Percentiles rank a stretch among this genome's conserved stretches.
Conservation (phyloP, 2,329 filamentous ascomycete genomes). For the Leptographium wingfieldii region DNA sequence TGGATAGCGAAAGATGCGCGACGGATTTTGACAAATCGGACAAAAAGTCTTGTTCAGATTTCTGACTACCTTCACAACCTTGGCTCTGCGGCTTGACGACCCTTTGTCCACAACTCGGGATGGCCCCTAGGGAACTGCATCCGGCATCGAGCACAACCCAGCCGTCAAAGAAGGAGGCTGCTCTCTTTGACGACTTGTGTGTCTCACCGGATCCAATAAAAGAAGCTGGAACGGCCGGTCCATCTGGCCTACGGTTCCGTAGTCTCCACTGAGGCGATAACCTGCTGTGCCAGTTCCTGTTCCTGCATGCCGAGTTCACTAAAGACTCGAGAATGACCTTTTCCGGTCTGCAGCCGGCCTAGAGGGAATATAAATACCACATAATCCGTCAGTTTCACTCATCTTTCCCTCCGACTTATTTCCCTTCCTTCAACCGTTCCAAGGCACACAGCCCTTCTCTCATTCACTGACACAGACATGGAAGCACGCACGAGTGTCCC, state of each 20-base stretch:
- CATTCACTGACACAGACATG: not conserved
- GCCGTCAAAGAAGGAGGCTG: not conserved
- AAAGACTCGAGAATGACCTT: not conserved
- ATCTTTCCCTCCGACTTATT: not conserved
- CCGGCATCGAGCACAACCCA: not conserved
- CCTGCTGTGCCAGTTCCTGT: not conserved
- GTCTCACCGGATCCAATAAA: not conserved
- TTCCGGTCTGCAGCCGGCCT: not conserved
- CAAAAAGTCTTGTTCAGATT: too few relatives aligned
- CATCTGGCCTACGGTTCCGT: not conserved
- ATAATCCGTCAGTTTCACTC: not conserved
- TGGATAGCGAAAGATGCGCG: too few relatives aligned
- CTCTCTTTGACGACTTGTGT: not conserved
- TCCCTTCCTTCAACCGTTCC: not conserved
- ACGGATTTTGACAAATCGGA: too few relatives aligned
- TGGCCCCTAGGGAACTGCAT: not conserved
- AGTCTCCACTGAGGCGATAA: not conserved
- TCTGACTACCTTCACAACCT: too few relatives aligned
- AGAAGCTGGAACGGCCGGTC: not conserved
- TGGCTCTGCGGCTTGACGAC: not conserved
- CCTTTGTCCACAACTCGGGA: not conserved
- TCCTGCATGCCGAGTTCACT: not conserved
- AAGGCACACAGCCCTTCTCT: not conserved
- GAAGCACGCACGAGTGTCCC: not conserved
- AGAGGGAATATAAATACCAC: not conserved